Base-by-base conservation (phyloP, 78 protist species). In the Bodo saltans region DNA sequence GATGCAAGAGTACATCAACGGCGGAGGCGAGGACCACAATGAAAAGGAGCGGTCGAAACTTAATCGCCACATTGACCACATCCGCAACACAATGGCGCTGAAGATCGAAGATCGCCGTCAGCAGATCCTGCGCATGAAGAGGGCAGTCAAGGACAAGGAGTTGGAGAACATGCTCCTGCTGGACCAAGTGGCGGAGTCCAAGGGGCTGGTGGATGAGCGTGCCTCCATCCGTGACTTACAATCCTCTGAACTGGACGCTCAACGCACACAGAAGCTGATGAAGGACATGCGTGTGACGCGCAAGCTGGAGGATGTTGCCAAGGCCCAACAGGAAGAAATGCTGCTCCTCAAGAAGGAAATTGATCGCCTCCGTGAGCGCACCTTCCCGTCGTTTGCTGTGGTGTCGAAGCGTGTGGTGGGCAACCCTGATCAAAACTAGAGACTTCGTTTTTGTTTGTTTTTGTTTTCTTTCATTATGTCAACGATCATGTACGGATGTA, bases 1-100 rank as follows among this genome's bases (percentile, higher is more conserved):
- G 30, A 70, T 91, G 80, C 94, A 91, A 47, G 74, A 69, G 42
- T 23, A 75, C 42, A 60, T 91, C 70, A 80, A 81, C 27, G 85
- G 89, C 23, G 89, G 89, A 37, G 69, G 72, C 32, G 88, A 85
- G 69, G 42, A 4, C 23, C 72, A 42, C 68, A 68, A 85, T 69
- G 88, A 37, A 1, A 3, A 1, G 1, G 88, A 85, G 74, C 72
- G 82, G 32, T 1, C 25, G n/a, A 37, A 27, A 11, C 82, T 85
- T 28, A 3, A 42, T 35, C 26, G 17, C 74, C 39, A 83, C 30
- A 83, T 83, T 68, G 86, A 83, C 39, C 74, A 71, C 53, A 27
- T 53, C 52, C 39, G 72, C 40, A 8, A 32, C 11, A 27, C 60
- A 12, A 25, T 71, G 70, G 40, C 4, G n/a, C 1, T 12, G 32